phyloP scores from a whole-genome alignment of 768 basidiomycete species.

The Lactarius psammicola region DNA sequence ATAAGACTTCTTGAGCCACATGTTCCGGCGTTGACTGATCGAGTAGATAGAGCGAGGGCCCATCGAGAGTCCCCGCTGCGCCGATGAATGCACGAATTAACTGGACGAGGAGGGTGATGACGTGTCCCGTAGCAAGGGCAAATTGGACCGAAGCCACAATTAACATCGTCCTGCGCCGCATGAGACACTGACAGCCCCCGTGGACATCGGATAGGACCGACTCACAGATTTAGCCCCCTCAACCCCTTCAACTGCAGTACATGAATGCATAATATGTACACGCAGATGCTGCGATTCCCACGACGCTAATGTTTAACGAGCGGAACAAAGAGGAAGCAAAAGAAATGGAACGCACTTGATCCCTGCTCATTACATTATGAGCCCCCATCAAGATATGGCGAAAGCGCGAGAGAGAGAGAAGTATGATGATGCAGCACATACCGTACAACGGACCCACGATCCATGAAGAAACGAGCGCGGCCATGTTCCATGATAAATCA shows the following conservation, averaged over 20 bases:
- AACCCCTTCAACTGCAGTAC: conserved; percentile 9
- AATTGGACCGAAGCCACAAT: conserved; percentile 16
- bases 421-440: not conserved
- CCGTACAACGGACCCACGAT: conserved; percentile 19
- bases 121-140: conserved; percentile 17
- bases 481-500: conserved; percentile 5
- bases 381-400: too few species aligned
- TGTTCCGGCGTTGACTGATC: conserved; percentile 15
- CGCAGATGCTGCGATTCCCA: conserved; percentile 8
- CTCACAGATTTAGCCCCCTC: conserved; percentile 11
- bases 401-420: not conserved
- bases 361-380: conserved; percentile 9
- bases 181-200: not conserved
- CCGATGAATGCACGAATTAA: conserved; percentile 10
- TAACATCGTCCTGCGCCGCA: conserved; percentile 8
- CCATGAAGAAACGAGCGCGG: not conserved
- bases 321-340: too few species aligned
- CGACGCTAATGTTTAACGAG: not conserved
- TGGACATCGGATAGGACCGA: not conserved
- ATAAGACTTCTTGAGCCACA: conserved; percentile 10
- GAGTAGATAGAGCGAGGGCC: not conserved
- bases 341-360: conserved; percentile 10
- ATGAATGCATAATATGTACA: conserved; percentile 12
- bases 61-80: not conserved
- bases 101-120: conserved; percentile 16